phyloP scores from a whole-genome alignment of 2,329 filamentous ascomycete genomes.

The Colletotrichum falcatum region DNA sequence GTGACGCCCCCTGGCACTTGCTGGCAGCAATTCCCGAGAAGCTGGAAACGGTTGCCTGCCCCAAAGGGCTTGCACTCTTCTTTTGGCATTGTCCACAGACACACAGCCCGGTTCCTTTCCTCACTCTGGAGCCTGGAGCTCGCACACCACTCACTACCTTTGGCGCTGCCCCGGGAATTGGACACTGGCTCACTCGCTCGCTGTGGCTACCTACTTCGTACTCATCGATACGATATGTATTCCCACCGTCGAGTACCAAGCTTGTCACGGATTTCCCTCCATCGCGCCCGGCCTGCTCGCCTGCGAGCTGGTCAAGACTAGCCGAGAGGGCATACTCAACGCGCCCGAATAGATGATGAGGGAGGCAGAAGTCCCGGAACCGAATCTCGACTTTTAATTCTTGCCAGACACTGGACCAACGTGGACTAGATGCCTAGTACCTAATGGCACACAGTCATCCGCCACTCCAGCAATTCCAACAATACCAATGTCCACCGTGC shows the following conservation, averaged over 20 bases:
- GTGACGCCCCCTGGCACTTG: constrained; percentile 25
- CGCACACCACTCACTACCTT: constrained; percentile 1
- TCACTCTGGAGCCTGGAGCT: constrained; percentile 26
- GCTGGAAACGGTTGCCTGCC: constrained; percentile 41
- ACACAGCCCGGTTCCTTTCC: constrained; percentile 24
- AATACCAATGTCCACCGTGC: neutral
- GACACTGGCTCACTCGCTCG: constrained; percentile 12
- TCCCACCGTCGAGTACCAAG: constrained; percentile 5
- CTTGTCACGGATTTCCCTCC: constrained; percentile 28
- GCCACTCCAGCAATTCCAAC: constrained; percentile 20
- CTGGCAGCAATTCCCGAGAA: constrained; percentile 37
- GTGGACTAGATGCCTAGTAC: neutral
- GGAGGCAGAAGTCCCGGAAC: constrained; percentile 10
- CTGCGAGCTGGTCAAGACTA: constrained; percentile 10
- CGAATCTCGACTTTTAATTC: constrained; percentile 22
- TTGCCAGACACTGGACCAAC: constrained; percentile 2
- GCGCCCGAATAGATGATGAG: constrained; percentile 23
- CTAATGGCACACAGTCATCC: constrained; percentile 13
- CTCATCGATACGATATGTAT: constrained; percentile 12
- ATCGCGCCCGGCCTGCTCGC: constrained; percentile 15
- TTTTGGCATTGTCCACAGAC: constrained; percentile 34
- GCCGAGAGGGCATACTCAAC: constrained; percentile 1
- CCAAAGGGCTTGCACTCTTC: constrained; percentile 30
- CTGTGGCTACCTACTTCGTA: neutral
- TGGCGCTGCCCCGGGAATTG: constrained; percentile 13